phyloP scores from a whole-genome alignment of 768 basidiomycete genomes.

The Phaffia australis region DNA sequence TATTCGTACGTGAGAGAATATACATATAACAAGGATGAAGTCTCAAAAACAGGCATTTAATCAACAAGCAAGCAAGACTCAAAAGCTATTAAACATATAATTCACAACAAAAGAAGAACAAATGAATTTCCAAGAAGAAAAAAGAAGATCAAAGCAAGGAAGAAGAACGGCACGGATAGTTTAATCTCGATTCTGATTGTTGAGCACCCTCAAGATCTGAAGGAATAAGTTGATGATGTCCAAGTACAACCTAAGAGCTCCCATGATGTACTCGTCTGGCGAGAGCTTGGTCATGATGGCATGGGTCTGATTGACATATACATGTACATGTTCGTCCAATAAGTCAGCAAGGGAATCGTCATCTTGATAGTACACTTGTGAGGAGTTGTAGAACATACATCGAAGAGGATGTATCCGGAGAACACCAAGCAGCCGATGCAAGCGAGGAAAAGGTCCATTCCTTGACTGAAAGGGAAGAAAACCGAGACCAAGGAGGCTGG shows the following conservation, averaged over 20 bases:
- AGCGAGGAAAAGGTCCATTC: constrained; percentile 62
- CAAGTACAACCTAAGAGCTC: constrained; percentile 82
- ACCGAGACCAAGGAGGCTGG: constrained; percentile 50
- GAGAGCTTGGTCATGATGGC: constrained; percentile 75
- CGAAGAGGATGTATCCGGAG: constrained; percentile 20
- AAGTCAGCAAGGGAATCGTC: constrained; percentile 41
- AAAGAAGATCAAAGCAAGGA: background rate
- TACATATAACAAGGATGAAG: too few species aligned
- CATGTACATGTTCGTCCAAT: constrained; percentile 63
- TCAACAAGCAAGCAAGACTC: too few species aligned
- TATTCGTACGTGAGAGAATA: too few species aligned
- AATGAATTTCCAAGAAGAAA: background rate
- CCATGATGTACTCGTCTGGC: constrained; percentile 89
- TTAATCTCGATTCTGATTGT: constrained; percentile 15
- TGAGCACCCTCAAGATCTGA: constrained; percentile 35
- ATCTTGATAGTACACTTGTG: background rate
- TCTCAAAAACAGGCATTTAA: too few species aligned
- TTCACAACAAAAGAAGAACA: background rate
- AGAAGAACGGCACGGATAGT: background rate
- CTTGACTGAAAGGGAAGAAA: constrained; percentile 74
- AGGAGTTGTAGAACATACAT: background rate
- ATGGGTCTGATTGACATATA: constrained; percentile 81
- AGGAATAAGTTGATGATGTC: constrained; percentile 54
- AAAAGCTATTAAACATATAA: too few species aligned
- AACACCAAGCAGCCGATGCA: constrained; percentile 8